Evolutionary conservation across 139 green algal species (phyloP).

Genomic region (Chlamydomonas asymmetrica): DNA sequence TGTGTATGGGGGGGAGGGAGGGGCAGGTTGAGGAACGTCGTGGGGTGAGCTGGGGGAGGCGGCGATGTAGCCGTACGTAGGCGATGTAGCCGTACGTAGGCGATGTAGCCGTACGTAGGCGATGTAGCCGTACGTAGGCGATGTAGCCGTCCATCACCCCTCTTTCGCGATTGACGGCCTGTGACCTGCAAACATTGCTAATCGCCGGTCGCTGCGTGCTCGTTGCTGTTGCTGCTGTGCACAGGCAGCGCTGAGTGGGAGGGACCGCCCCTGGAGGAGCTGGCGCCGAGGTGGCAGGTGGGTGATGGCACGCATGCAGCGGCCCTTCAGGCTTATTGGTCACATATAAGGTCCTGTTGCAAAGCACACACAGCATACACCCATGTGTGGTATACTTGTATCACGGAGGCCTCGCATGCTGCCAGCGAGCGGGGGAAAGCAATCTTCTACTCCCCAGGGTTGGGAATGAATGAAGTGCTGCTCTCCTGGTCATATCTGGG

Average conservation of each 20-base stretch:
- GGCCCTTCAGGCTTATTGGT: too few species aligned
- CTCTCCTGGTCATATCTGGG: too few species aligned
- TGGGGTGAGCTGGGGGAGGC: not conserved
- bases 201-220: not conserved
- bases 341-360: too few species aligned
- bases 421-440: too few species aligned
- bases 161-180: not conserved
- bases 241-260: constrained; percentile 66
- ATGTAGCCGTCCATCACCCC: not conserved
- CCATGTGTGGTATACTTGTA: too few species aligned
- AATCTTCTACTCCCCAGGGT: too few species aligned
- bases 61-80: not conserved
- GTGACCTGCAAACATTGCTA: not conserved
- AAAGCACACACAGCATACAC: too few species aligned
- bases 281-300: constrained; percentile 54
- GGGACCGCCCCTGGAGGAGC: constrained; percentile 47
- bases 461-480: too few species aligned
- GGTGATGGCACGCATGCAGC: too few species aligned
- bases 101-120: not conserved
- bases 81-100: too few species aligned
- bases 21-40: not conserved
- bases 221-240: not conserved
- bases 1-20: not conserved
- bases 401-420: too few species aligned
- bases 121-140: not conserved